phyloP scores from a whole-genome alignment of 148 eudicot genomes.

The Cornus kousa region DNA sequence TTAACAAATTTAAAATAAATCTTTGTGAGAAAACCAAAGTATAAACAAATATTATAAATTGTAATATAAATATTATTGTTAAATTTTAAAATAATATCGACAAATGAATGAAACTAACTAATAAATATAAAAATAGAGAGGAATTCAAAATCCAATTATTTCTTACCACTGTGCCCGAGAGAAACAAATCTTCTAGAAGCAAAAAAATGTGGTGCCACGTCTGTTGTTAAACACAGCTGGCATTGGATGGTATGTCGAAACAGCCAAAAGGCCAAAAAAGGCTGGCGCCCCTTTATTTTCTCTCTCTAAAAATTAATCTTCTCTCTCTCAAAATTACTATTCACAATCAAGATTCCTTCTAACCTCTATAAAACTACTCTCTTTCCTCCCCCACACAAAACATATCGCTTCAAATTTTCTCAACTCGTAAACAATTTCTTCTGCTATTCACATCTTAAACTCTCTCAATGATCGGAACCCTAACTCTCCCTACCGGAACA shows the following conservation, averaged over 20 bases:
- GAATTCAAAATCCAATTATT: too few species aligned
- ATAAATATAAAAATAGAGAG: neutral
- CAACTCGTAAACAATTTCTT: neutral
- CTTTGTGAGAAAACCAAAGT: too few species aligned
- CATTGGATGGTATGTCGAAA: neutral
- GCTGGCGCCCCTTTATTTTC: neutral
- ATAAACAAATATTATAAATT: too few species aligned
- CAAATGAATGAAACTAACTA: neutral
- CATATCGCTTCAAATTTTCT: neutral
- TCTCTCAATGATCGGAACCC: slow-evolving; percentile 30
- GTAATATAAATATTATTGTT: too few species aligned
- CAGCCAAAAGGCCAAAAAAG: neutral
- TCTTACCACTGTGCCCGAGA: too few species aligned
- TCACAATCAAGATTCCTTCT: neutral
- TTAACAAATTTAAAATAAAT: too few species aligned
- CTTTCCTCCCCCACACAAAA: neutral
- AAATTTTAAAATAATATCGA: too few species aligned
- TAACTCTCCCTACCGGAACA: slow-evolving; percentile 12
- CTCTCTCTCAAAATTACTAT: too few species aligned
- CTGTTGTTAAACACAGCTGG: too few species aligned
- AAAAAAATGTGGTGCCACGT: too few species aligned
- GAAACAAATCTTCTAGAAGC: too few species aligned
- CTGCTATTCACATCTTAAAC: neutral
- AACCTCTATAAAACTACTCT: neutral
- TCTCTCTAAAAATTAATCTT: neutral